Percentiles rank a stretch among this genome's conserved stretches.
phyloP scores from a whole-genome alignment of 2,329 filamentous ascomycete genomes.

The Ceratocystiopsis minuta region DNA sequence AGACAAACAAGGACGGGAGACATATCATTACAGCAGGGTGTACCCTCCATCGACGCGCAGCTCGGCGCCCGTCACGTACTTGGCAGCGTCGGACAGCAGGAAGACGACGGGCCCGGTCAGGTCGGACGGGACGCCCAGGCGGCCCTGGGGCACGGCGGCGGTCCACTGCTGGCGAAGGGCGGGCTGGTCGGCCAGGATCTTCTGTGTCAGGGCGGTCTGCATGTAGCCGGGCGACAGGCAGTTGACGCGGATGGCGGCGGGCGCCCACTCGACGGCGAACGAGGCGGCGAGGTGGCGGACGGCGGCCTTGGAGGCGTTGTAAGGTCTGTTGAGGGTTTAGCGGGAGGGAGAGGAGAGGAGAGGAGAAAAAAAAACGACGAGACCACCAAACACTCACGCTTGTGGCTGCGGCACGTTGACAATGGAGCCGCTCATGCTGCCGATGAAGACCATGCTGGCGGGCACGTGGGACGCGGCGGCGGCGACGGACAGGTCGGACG shows the following conservation, averaged over 20 bases:
- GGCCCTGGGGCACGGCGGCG: constrained; percentile 76
- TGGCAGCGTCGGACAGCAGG: constrained; percentile 60
- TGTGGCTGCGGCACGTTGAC: constrained; percentile 94
- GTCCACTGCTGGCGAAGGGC: constrained; percentile 83
- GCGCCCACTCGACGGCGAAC: constrained; percentile 86
- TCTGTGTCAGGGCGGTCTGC: constrained; percentile 84
- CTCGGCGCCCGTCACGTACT: constrained; percentile 56
- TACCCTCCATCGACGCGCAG: constrained; percentile 78
- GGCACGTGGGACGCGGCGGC: constrained; percentile 28
- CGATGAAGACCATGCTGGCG: constrained; percentile 86
- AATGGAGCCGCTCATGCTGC: constrained; percentile 83
- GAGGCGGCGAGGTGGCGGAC: constrained; percentile 76
- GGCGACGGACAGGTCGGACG: constrained; percentile 24
- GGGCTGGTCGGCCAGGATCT: constrained; percentile 86
- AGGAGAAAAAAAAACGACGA: constrained; percentile 3
- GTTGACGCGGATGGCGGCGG: constrained; percentile 77
- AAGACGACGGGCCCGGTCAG: constrained; percentile 87
- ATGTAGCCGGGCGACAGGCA: constrained; percentile 94
- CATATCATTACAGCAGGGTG: constrained; percentile 23
- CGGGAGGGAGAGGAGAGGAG: not conserved
- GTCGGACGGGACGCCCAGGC: constrained; percentile 84
- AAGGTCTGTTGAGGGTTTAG: constrained; percentile 37
- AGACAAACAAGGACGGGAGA: not conserved
- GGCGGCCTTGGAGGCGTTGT: constrained; percentile 85
- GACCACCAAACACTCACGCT: constrained; percentile 31